Base-by-base conservation (phyloP, 768 basidiomycete species). In the Phaeolepiota aurea region DNA sequence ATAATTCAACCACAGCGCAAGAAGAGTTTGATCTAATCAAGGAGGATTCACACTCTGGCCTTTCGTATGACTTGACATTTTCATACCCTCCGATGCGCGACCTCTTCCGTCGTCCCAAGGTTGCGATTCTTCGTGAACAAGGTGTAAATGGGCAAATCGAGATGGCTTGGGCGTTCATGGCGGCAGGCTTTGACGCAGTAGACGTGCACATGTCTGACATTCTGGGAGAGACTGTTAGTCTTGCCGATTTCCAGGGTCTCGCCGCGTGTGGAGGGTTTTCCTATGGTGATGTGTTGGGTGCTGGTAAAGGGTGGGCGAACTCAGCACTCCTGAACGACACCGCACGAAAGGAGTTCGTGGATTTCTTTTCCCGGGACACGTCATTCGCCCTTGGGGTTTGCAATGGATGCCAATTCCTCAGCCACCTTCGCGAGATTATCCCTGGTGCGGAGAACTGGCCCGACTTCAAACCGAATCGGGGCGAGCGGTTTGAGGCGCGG, bases 151-250 rank as follows among this genome's bases (percentile, higher is more conserved):
- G 96, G 2, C 93, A 98, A 37, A 69, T 88, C 20, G 96, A 99
- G 66, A 97, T 99, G 96, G 96, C 87, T 1, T 99, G 92, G 91
- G 78, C 93, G 19, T 98, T 99, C 67, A 74, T 82, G 4, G 85
- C 77, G 2, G 92, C 92, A 5, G 96, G 96, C 7, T 99, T 99
- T 57, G 84, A 89, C 49, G 85, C 94, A 5, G 71, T 97, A 40
- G 96, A 99, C 55, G 89, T 98, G 3, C 96, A 99, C 63, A 98
- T 98, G 94, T 87, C 90, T 10, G 96, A 99, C 60, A 80, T 99
- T 59, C 77, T 99, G 47, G 69, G 72, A 25, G 88, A 89, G 30
- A 52, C 52, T 16, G 63, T 80, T 33, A 72, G 68, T 32, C 71
- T 99, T 25, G 44, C 54, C 9, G 63, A 66, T 42, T 98, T 96